These are phyloP conservation scores for Fusarium sp. DNA, from an alignment of 2,329 filamentous ascomycete genomes.

Conservation along the genomic window DNA sequence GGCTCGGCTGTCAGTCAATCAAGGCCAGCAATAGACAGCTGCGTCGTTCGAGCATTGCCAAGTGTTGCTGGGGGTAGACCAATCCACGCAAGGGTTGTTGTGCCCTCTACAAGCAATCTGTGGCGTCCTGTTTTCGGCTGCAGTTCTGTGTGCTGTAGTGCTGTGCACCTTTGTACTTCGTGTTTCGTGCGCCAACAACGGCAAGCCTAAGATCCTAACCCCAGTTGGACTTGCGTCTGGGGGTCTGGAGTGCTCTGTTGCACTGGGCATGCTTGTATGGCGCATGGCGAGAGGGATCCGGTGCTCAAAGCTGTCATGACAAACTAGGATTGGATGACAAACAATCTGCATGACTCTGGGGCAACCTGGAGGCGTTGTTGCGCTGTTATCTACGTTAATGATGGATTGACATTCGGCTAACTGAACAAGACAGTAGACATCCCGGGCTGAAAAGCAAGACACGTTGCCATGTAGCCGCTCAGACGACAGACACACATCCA, in stretches of 20 bases:
- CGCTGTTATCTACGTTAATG: not conserved
- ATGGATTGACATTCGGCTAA: slow-evolving; percentile 15
- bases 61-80: slow-evolving; percentile 1
- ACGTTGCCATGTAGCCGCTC: not conserved
- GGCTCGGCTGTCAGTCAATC: not conserved
- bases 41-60: slow-evolving; percentile 12
- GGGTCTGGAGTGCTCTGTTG: slow-evolving; percentile 25
- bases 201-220: slow-evolving; percentile 23
- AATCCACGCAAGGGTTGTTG: slow-evolving; percentile 29
- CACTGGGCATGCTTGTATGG: slow-evolving; percentile 28
- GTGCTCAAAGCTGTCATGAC: slow-evolving; percentile 18
- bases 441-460: not conserved
- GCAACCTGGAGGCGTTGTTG: not conserved
- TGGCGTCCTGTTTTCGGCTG: slow-evolving; percentile 22
- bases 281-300: slow-evolving; percentile 15
- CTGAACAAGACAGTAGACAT: not conserved
- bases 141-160: slow-evolving; percentile 20
- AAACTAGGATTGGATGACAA: slow-evolving; percentile 17
- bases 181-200: slow-evolving; percentile 23
- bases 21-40: slow-evolving; percentile 5
- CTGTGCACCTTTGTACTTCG: slow-evolving; percentile 18
- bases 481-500: not conserved
- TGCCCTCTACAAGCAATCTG: slow-evolving; percentile 25
- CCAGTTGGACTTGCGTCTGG: slow-evolving; percentile 14
- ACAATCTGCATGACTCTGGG: slow-evolving; percentile 3